Percentiles rank a stretch among this genome's conserved stretches.
phyloP scores from a whole-genome alignment of 75 land plant species.

The Larix kaempferi region DNA sequence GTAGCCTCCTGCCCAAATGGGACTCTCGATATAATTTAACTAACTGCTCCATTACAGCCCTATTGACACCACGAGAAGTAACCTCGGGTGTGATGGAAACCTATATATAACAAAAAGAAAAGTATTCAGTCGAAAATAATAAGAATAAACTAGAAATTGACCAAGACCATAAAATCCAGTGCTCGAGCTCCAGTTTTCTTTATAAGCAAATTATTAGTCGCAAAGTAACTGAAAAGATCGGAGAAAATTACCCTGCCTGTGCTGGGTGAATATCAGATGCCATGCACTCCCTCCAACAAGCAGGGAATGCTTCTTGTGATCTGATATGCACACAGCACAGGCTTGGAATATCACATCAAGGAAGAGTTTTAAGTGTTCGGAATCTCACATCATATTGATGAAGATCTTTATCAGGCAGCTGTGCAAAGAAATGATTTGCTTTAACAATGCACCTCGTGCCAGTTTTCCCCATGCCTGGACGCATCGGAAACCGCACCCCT shows the following conservation, averaged over 20 bases:
- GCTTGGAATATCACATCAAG: too few relatives aligned
- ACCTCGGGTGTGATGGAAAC: constrained; percentile 83
- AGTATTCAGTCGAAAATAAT: not conserved
- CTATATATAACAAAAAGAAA: constrained; percentile 15
- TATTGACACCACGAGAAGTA: constrained; percentile 73
- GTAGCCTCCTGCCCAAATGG: constrained; percentile 74
- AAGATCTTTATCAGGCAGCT: constrained; percentile 84
- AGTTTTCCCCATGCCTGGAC: constrained; percentile 72
- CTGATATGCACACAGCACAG: not conserved
- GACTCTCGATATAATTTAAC: constrained; percentile 60
- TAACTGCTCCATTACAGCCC: constrained; percentile 80
- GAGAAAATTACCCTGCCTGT: not conserved
- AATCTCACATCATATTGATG: constrained; percentile 89
- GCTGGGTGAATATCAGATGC: not conserved
- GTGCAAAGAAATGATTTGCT: constrained; percentile 93
- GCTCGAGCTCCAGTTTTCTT: not conserved
- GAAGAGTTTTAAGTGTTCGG: too few relatives aligned
- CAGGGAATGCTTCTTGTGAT: not conserved
- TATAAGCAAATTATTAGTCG: not conserved
- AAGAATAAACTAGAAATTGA: not conserved
- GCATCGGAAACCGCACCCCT: constrained; percentile 67
- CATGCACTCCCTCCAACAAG: not conserved
- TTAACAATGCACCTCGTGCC: constrained; percentile 75
- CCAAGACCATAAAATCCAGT: not conserved
- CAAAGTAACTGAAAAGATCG: not conserved